A percentile compares a stretch with the other conserved stretches of the same genome.
These are phyloP conservation scores for Metschnikowia santaceciliae DNA, from an alignment of 805 yeast genomes.

Conservation along the genomic window DNA sequence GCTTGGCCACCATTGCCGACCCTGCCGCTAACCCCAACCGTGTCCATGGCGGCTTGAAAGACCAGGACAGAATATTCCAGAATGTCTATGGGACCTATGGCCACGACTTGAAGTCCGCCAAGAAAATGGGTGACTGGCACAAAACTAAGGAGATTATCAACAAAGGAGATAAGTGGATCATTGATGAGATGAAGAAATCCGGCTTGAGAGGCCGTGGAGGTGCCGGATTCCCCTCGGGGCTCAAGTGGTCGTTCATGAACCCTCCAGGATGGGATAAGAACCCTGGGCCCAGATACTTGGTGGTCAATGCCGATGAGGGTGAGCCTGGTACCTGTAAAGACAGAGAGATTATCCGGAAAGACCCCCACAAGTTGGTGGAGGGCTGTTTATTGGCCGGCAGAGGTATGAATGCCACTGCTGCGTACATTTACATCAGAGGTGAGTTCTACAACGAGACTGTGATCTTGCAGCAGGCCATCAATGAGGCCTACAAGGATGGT, in stretches of 20 bases:
- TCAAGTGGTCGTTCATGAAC: slow-evolving; percentile 91
- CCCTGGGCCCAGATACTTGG: slow-evolving; percentile 82
- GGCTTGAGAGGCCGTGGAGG: slow-evolving; percentile 92
- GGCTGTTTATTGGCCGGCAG: slow-evolving; percentile 89
- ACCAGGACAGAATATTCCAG: slow-evolving; percentile 84
- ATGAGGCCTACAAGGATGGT: slow-evolving; percentile 82
- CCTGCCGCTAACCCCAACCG: slow-evolving; percentile 48
- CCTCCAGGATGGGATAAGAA: slow-evolving; percentile 95
- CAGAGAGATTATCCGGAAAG: slow-evolving; percentile 85
- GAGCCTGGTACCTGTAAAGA: slow-evolving; percentile 95
- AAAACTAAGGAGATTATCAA: slow-evolving; percentile 80
- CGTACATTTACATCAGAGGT: slow-evolving; percentile 86
- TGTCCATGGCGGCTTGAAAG: slow-evolving; percentile 70
- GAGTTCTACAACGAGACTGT: slow-evolving; percentile 83
- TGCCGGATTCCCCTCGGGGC: slow-evolving; percentile 89
- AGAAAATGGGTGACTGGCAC: slow-evolving; percentile 87
- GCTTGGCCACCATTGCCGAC: slow-evolving; percentile 47
- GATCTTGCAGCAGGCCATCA: slow-evolving; percentile 72
- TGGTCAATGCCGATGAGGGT: slow-evolving; percentile 91
- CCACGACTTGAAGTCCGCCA: slow-evolving; percentile 66
- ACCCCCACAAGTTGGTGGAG: slow-evolving; percentile 87
- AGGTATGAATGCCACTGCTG: slow-evolving; percentile 92
- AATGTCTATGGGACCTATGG: slow-evolving; percentile 76
- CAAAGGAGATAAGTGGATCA: slow-evolving; percentile 88
- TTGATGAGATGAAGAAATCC: slow-evolving; percentile 78